phyloP scores from a whole-genome alignment of 495 filamentous ascomycete species.

The Aspergillus sclerotiicarbonarius region DNA sequence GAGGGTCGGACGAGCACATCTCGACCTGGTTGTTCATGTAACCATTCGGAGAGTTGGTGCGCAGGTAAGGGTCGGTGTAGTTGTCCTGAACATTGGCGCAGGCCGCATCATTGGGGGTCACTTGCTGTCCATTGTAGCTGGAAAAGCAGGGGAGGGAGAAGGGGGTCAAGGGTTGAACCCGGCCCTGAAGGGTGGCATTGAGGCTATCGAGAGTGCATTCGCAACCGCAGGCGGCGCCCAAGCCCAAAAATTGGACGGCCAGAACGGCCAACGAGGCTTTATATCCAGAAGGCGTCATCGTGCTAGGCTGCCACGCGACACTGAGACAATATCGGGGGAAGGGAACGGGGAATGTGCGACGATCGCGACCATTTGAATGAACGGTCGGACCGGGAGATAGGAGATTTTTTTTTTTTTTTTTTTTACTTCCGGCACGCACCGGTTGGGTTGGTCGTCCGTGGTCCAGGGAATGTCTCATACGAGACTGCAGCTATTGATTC shows the following conservation, averaged over 20 bases:
- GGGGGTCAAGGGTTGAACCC: constrained; percentile 12
- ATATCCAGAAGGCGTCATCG: constrained; percentile 12
- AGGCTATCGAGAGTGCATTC: constrained; percentile 10
- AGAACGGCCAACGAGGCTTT: constrained; percentile 7
- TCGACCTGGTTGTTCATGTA: constrained; percentile 41
- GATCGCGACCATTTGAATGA: constrained; percentile 5
- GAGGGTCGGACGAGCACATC: constrained; percentile 34
- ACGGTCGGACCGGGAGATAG: neutral
- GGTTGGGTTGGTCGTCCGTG: neutral
- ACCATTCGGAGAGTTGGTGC: constrained; percentile 26
- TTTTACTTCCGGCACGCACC: neutral
- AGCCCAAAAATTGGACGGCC: constrained; percentile 10
- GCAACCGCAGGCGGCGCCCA: neutral
- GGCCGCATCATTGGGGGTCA: constrained; percentile 20
- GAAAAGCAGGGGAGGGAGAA: constrained; percentile 26
- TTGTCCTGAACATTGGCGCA: constrained; percentile 31
- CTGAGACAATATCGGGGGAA: constrained; percentile 4
- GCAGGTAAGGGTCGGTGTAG: constrained; percentile 29
- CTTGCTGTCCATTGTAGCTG: constrained; percentile 29
- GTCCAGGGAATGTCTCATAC: neutral
- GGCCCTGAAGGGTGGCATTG: constrained; percentile 16
- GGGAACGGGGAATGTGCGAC: constrained; percentile 5
- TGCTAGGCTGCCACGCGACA: constrained; percentile 17
- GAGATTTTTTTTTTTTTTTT: neutral
- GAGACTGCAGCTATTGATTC: neutral